A percentile compares a stretch with the other conserved stretches of the same genome.
Evolutionary conservation across 2,329 filamentous ascomycete species (phyloP).

Genomic region (Atkinsonella texensis): DNA sequence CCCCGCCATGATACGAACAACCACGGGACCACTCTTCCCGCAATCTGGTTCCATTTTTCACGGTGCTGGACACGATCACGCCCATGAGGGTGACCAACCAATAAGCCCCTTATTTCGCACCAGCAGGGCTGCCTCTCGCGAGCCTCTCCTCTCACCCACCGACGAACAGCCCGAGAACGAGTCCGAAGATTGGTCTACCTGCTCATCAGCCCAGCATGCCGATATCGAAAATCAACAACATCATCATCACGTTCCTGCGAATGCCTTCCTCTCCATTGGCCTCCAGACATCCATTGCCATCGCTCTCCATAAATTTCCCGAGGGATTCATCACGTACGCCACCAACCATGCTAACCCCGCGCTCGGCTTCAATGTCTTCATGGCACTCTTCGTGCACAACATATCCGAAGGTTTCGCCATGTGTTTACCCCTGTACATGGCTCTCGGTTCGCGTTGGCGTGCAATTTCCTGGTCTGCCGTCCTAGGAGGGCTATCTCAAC

Average conservation of each 20-base stretch:
- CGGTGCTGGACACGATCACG: slow-evolving; percentile 15
- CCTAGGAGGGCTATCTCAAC: slow-evolving; percentile 78
- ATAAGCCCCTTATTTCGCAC: slow-evolving; percentile 23
- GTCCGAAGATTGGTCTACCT: slow-evolving; percentile 12
- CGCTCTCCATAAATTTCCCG: slow-evolving; percentile 89
- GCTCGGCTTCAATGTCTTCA: slow-evolving; percentile 83
- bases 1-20: slow-evolving; percentile 28
- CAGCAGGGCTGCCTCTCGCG: slow-evolving; percentile 28
- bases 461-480: slow-evolving; percentile 78
- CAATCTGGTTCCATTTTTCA: slow-evolving; percentile 16
- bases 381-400: slow-evolving; percentile 95
- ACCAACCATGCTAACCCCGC: slow-evolving; percentile 91
- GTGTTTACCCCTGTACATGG: slow-evolving; percentile 85
- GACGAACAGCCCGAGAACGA: slow-evolving; percentile 13
- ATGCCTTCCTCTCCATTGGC: slow-evolving; percentile 89
- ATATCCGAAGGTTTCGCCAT: slow-evolving; percentile 95
- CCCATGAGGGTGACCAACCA: slow-evolving; percentile 15
- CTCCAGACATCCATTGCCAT: slow-evolving; percentile 93
- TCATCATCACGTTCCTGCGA: slow-evolving; percentile 90
- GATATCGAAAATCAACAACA: slow-evolving; percentile 48
- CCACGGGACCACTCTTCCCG: slow-evolving; percentile 23
- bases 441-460: slow-evolving; percentile 64
- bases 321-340: slow-evolving; percentile 80
- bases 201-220: slow-evolving; percentile 20
- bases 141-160: slow-evolving; percentile 18